Conservation (phyloP, 2,329 filamentous ascomycete species). For the Colletotrichum siamense region DNA sequence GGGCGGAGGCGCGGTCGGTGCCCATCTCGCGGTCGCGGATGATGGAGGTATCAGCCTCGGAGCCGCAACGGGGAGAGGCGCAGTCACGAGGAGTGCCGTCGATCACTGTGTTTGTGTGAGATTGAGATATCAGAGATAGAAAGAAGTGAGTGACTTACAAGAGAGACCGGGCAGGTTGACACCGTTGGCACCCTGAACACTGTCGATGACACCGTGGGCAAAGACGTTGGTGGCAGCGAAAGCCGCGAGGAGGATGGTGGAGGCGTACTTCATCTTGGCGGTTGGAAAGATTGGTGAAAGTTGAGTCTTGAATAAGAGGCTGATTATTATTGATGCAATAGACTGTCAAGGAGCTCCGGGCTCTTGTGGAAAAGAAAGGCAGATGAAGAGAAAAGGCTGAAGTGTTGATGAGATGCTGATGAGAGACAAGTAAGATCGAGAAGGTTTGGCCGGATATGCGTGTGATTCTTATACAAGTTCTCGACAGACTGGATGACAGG, state of each 20-base stretch:
- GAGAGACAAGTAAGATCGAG: background rate
- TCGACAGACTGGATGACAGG: conserved; percentile 19
- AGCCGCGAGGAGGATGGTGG: conserved; percentile 44
- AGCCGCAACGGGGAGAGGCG: conserved; percentile 62
- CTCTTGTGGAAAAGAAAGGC: conserved; percentile 20
- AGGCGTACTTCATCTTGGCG: conserved; percentile 21
- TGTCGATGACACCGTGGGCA: conserved; percentile 63
- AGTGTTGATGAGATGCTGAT: conserved; percentile 18
- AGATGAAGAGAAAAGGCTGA: conserved; percentile 13
- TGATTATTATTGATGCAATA: background rate
- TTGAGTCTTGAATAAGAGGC: background rate
- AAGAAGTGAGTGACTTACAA: background rate
- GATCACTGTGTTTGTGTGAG: conserved; percentile 44
- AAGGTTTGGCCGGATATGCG: background rate
- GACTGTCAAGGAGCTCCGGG: conserved; percentile 17
- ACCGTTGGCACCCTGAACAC: conserved; percentile 63
- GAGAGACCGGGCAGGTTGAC: conserved; percentile 65
- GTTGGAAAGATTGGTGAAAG: conserved; percentile 13
- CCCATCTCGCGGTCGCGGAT: conserved; percentile 66
- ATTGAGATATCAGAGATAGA: no score
- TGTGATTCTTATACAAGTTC: conserved; percentile 18
- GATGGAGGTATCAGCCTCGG: conserved; percentile 71
- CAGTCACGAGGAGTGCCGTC: conserved; percentile 74
- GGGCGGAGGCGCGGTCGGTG: conserved; percentile 54
- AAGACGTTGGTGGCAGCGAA: conserved; percentile 47